A percentile compares a stretch with the other conserved stretches of the same genome.
phyloP scores from a whole-genome alignment of 257 asterid species.

The Asclepias syriaca region DNA sequence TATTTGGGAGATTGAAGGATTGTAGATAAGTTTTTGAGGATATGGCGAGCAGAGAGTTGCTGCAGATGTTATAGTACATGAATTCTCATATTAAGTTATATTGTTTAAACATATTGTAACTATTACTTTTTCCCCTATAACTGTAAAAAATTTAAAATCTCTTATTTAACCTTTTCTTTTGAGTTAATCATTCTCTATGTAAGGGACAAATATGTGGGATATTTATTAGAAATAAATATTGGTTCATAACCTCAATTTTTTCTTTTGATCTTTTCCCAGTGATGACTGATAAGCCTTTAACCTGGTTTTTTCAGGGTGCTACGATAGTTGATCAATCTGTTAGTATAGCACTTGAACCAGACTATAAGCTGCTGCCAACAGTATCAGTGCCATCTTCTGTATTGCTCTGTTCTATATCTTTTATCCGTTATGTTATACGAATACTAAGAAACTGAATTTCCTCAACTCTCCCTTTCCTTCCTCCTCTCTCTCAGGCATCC shows the following conservation, averaged over 20 bases:
- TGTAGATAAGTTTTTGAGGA: conserved; percentile 64
- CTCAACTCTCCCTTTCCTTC: not conserved
- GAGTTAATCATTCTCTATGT: too few relatives aligned
- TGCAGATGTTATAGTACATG: conserved; percentile 25
- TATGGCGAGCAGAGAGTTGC: conserved; percentile 67
- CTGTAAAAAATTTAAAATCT: too few relatives aligned
- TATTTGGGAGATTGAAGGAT: conserved; percentile 68
- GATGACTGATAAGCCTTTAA: not conserved
- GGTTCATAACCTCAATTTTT: not conserved
- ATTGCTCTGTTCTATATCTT: not conserved
- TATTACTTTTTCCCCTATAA: too few relatives aligned
- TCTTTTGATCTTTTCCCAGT: not conserved
- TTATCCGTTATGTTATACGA: not conserved
- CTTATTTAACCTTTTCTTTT: too few relatives aligned
- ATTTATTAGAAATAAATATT: not conserved
- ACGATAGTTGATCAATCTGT: conserved; percentile 27
- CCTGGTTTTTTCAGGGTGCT: conserved; percentile 22
- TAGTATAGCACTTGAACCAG: conserved; percentile 19
- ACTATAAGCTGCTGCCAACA: conserved; percentile 19
- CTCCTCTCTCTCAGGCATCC: not conserved
- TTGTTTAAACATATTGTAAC: too few relatives aligned
- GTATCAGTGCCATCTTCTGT: conserved; percentile 16
- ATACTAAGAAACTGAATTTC: too few relatives aligned
- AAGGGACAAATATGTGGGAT: not conserved
- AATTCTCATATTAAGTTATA: too few relatives aligned